Evolutionary conservation across 805 yeast species (phyloP).

Genomic region (Candida hungchunana): DNA sequence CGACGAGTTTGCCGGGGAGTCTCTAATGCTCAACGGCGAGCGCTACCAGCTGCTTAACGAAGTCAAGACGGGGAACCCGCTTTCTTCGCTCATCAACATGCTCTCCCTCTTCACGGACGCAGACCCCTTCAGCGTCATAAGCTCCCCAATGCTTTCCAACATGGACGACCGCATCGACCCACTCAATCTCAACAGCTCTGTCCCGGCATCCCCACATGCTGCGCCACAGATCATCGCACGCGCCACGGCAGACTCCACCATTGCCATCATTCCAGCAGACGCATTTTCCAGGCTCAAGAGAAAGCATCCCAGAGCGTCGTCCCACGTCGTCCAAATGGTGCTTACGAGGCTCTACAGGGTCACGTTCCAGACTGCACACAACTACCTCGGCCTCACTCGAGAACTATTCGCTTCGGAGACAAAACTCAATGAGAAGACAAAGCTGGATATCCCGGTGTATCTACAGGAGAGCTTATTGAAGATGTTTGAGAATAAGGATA

Average conservation of each 20-base stretch:
- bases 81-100: slow-evolving; percentile 78
- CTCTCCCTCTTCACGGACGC: slow-evolving; percentile 64
- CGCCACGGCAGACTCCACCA: slow-evolving; percentile 72
- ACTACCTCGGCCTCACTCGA: slow-evolving; percentile 76
- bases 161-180: slow-evolving; percentile 18
- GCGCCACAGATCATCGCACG: slow-evolving; percentile 53
- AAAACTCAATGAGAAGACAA: slow-evolving; percentile 47
- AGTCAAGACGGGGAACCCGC: slow-evolving; percentile 78
- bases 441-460: slow-evolving; percentile 57
- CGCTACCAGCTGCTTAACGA: slow-evolving; percentile 73
- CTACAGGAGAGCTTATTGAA: slow-evolving; percentile 54
- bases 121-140: slow-evolving; percentile 8
- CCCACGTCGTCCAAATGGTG: slow-evolving; percentile 92
- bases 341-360: slow-evolving; percentile 83
- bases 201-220: neutral
- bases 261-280: slow-evolving; percentile 85
- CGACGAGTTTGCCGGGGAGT: slow-evolving; percentile 27
- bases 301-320: slow-evolving; percentile 83
- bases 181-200: slow-evolving; percentile 13
- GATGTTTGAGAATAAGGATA: slow-evolving; percentile 32
- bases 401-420: slow-evolving; percentile 79
- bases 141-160: neutral
- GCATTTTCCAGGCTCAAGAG: slow-evolving; percentile 70
- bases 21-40: slow-evolving; percentile 48
- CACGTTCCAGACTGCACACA: slow-evolving; percentile 85